Evolutionary conservation across 73 alveolate species (phyloP).

Genomic region (Paramecium octaurelia): DNA sequence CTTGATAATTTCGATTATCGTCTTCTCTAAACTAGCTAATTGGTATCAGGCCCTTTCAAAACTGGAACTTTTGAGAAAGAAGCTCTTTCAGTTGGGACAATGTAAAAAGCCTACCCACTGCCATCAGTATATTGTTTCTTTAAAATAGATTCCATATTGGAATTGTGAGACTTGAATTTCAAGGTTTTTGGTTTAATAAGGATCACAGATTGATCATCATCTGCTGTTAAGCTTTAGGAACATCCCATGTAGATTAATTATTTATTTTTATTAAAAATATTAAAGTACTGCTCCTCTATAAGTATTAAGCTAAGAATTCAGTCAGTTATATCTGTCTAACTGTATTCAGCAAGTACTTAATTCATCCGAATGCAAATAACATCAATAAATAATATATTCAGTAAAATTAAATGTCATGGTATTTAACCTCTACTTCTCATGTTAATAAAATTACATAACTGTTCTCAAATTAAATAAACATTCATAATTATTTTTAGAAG

Average conservation of each 20-base stretch:
- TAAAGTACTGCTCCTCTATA: background rate
- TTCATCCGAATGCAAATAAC: background rate
- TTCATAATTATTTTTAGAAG: background rate
- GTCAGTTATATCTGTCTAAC: background rate
- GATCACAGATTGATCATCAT: background rate
- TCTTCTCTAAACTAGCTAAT: background rate
- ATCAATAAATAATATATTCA: background rate
- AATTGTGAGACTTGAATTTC: background rate
- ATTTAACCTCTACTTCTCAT: background rate
- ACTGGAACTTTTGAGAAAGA: slow-evolving; percentile 9
- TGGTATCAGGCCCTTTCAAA: background rate
- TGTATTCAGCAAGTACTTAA: background rate
- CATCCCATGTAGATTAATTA: slow-evolving; percentile 3
- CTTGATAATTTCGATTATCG: background rate
- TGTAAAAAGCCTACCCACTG: background rate
- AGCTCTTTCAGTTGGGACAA: background rate
- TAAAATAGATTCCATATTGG: background rate
- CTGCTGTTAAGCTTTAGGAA: background rate
- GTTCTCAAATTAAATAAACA: background rate
- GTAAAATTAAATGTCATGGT: background rate
- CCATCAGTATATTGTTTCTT: background rate
- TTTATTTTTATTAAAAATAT: background rate
- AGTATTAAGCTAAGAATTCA: background rate
- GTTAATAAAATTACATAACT: background rate
- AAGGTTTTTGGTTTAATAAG: background rate